Conservation (phyloP, 306 rosid genomes). For the Nissolia schottii region DNA sequence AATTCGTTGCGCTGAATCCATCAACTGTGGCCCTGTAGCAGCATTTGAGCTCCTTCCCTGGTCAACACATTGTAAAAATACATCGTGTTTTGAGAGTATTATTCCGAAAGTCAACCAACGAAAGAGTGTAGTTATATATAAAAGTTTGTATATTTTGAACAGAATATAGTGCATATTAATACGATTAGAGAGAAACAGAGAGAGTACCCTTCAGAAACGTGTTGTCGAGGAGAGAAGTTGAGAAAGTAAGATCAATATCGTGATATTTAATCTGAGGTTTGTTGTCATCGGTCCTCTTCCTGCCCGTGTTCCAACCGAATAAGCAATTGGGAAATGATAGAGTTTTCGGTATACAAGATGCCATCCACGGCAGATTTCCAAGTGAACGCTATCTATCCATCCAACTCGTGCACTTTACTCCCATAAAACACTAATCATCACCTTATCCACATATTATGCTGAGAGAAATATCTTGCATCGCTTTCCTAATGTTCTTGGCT, state of each 20-base stretch:
- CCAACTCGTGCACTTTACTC: neutral
- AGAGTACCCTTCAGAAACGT: slow-evolving; percentile 64
- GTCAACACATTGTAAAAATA: neutral
- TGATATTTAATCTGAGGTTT: slow-evolving; percentile 59
- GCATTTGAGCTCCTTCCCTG: slow-evolving; percentile 85
- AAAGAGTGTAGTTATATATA: too few species aligned
- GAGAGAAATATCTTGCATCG: slow-evolving; percentile 22
- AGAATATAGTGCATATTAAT: too few species aligned
- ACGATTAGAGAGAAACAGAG: slow-evolving; percentile 22
- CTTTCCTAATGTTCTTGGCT: neutral
- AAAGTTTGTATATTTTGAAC: too few species aligned
- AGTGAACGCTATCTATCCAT: neutral
- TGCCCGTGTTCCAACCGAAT: slow-evolving; percentile 73
- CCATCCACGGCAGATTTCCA: slow-evolving; percentile 41
- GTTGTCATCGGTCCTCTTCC: slow-evolving; percentile 31
- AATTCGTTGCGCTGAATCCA: slow-evolving; percentile 73
- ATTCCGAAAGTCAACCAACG: too few species aligned
- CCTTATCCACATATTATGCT: slow-evolving; percentile 33
- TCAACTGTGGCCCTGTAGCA: slow-evolving; percentile 80
- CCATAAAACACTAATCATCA: slow-evolving; percentile 3
- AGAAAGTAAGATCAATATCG: slow-evolving; percentile 69
- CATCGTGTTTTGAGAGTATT: neutral
- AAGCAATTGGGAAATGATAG: slow-evolving; percentile 40
- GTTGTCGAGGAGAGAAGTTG: slow-evolving; percentile 55
- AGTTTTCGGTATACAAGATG: slow-evolving; percentile 44